Evolutionary conservation across 225 moss, liverwort and hornwort species (phyloP).

Genomic region (Takakia lepidozioides): DNA sequence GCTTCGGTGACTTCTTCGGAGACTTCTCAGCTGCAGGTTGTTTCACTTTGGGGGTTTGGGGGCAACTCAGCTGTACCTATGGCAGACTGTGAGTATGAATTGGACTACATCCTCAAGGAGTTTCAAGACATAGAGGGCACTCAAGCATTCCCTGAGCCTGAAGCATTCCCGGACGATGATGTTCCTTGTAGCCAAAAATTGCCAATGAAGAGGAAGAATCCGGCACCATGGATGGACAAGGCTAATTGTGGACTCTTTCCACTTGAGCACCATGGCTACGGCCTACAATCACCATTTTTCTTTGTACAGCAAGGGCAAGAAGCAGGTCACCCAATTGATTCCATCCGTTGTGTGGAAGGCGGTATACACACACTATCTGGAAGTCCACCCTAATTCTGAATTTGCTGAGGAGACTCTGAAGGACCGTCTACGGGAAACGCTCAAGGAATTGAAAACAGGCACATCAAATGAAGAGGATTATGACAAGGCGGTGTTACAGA

Average conservation of each 20-base stretch:
- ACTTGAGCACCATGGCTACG: slow-evolving; percentile 3
- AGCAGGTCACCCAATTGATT: slow-evolving; percentile 7
- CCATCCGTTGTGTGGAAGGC: slow-evolving; percentile 10
- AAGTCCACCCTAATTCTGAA: neutral
- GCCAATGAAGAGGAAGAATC: too few relatives aligned
- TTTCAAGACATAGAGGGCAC: too few relatives aligned
- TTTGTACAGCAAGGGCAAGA: slow-evolving; percentile 1
- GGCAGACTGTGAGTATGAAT: too few relatives aligned
- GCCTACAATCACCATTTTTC: slow-evolving; percentile 9
- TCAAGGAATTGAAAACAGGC: slow-evolving; percentile 1
- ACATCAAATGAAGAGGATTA: slow-evolving; percentile 4
- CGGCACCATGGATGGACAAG: too few relatives aligned
- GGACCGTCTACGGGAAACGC: slow-evolving; percentile 1
- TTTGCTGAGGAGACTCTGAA: slow-evolving; percentile 7
- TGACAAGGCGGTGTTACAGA: slow-evolving; percentile 1
- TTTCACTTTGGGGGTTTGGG: too few relatives aligned
- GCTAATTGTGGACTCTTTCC: slow-evolving; percentile 2
- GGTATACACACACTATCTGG: slow-evolving; percentile 1
- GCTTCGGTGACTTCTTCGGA: too few relatives aligned
- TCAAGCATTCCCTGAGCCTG: too few relatives aligned
- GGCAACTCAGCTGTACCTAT: too few relatives aligned
- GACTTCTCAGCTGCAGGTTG: too few relatives aligned
- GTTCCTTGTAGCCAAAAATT: too few relatives aligned
- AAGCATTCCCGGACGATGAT: too few relatives aligned
- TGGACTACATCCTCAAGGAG: too few relatives aligned